Conservation (phyloP, 2,329 filamentous ascomycete genomes). For the Monosporascus sp. region DNA sequence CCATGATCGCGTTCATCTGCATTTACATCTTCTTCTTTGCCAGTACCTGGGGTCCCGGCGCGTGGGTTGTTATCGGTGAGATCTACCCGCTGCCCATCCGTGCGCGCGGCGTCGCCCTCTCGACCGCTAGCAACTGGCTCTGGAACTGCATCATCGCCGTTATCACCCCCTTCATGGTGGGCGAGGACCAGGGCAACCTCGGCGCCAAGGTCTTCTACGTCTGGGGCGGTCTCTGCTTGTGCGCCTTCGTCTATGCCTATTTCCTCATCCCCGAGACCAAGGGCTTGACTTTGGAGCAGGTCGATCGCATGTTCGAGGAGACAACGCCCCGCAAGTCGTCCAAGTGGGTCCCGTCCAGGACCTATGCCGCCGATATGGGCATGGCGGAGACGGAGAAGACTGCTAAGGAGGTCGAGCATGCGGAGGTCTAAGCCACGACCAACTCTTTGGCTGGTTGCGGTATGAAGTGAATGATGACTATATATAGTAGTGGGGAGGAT, state of each 20-base stretch:
- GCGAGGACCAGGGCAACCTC: constrained; percentile 56
- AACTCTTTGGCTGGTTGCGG: neutral
- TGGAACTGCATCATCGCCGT: constrained; percentile 71
- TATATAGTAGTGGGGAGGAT: no score
- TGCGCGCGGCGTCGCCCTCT: constrained; percentile 79
- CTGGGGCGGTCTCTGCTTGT: constrained; percentile 63
- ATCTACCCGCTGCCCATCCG: constrained; percentile 87
- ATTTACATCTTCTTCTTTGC: constrained; percentile 95
- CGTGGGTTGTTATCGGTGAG: constrained; percentile 82
- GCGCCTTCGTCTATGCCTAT: constrained; percentile 60
- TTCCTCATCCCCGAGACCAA: constrained; percentile 72
- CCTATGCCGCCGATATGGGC: constrained; percentile 58
- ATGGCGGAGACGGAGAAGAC: constrained; percentile 36
- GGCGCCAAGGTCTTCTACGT: constrained; percentile 69
- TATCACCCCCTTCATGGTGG: constrained; percentile 69
- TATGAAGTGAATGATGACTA: no score
- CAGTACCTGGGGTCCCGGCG: constrained; percentile 73
- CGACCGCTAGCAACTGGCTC: constrained; percentile 86
- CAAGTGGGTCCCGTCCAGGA: constrained; percentile 69
- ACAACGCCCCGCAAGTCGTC: constrained; percentile 68
- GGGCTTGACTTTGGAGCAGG: constrained; percentile 72
- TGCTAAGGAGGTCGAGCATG: constrained; percentile 16
- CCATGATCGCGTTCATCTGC: constrained; percentile 82
- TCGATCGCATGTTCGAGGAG: constrained; percentile 87
- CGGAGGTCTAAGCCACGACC: constrained; percentile 14